Base-by-base conservation (phyloP, 441 rosid genomes). In the Pelargonium fulgidum region DNA sequence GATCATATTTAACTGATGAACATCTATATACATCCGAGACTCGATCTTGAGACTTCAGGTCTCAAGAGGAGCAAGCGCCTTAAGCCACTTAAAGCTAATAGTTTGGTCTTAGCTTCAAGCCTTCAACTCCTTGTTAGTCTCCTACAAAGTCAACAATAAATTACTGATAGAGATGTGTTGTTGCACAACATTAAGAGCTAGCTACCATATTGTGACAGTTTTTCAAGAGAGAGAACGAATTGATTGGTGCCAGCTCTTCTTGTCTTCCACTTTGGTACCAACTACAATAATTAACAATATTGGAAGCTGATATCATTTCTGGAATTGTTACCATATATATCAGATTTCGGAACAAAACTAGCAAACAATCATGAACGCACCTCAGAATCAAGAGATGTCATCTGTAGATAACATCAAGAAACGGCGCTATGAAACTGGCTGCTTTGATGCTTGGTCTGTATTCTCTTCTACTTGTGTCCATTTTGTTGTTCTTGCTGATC, bases 381-480 rank as follows among this genome's bases (percentile, higher is more conserved):
- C 85, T 1, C 1, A 70, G 2, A 29, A 16, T 8, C 85, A 83
- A 69, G 65, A 80, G 72, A 83, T 81, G 80, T 77, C 84, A 7
- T 81, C 81, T 47, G 29, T 1, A 10, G 83, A 75, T 68, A 85
- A 80, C 16, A 69, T 83, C 54, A 74, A 77, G 75, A 81, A 41
- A 73, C 86, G 83, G 67, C 81, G 42, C 0, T 80, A 81, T 26
- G 85, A 84, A 11, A 83, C 80, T 47, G 90, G 88, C 72, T 70
- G 80, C 72, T 79, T 81, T 62, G 78, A 80, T 73, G 79, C 87
- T 48, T 58, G 75, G 87, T 86, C 26, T 13, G 77, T 73, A 41
- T 20, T 19, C n/a, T 41, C n/a, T 17, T 24, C 8, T n/a, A n/a
- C n/a, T 7, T 54, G 11, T 12, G 11, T 20, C 62, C 12, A 45